These are phyloP conservation scores for Rusavskia elegans DNA, from an alignment of 495 filamentous ascomycete species.

Conservation along the genomic window DNA sequence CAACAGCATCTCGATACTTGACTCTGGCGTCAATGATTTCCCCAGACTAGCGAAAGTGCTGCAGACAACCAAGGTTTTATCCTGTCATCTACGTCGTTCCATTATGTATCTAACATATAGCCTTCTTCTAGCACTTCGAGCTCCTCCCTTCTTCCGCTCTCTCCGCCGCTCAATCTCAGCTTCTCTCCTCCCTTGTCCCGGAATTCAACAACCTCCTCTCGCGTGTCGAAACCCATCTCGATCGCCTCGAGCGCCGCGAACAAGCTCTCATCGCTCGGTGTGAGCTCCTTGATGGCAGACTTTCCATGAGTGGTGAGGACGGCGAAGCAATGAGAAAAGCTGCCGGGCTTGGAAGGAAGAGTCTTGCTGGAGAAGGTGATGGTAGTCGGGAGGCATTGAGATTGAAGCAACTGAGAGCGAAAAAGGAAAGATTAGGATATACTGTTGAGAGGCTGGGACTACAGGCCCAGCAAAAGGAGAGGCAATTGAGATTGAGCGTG, in stretches of 20 bases:
- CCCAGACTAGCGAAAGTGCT: slow-evolving; percentile 57
- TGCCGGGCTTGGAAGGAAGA: slow-evolving; percentile 13
- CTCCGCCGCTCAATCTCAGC: slow-evolving; percentile 46
- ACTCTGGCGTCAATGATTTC: slow-evolving; percentile 57
- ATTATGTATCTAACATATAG: background rate
- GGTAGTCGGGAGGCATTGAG: slow-evolving; percentile 38
- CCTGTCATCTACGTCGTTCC: background rate
- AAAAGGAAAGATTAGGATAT: slow-evolving; percentile 66
- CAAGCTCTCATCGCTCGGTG: slow-evolving; percentile 50
- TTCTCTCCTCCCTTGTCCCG: slow-evolving; percentile 58
- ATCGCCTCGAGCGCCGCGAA: slow-evolving; percentile 55
- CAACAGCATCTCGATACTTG: slow-evolving; percentile 55
- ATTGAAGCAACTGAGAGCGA: slow-evolving; percentile 47
- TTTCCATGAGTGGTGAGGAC: slow-evolving; percentile 21
- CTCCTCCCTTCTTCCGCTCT: slow-evolving; percentile 55
- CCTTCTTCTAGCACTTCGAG: slow-evolving; percentile 54
- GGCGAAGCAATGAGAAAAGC: slow-evolving; percentile 12
- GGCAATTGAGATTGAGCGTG: slow-evolving; percentile 73
- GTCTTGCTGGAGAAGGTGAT: slow-evolving; percentile 17
- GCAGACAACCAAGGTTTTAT: slow-evolving; percentile 49
- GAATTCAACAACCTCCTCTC: slow-evolving; percentile 52
- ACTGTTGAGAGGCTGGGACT: slow-evolving; percentile 57
- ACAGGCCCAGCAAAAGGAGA: slow-evolving; percentile 49
- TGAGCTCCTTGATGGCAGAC: slow-evolving; percentile 53
- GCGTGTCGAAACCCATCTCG: slow-evolving; percentile 50